A percentile compares a stretch with the other conserved stretches of the same genome.
These are phyloP conservation scores for Paracoccidioides lutzii DNA, from an alignment of 2,329 filamentous ascomycete species.

Conservation along the genomic window DNA sequence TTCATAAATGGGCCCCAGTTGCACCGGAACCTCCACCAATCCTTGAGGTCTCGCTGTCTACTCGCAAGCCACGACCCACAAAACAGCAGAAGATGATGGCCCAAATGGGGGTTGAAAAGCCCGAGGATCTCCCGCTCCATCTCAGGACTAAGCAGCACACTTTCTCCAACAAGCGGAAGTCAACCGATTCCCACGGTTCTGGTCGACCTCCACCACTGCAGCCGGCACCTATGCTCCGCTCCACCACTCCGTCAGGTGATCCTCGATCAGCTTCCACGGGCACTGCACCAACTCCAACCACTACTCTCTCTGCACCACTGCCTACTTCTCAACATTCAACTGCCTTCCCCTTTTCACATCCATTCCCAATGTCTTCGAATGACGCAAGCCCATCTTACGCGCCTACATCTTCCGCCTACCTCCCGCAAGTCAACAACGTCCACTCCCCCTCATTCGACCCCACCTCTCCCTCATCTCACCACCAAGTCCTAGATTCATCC, in stretches of 20 bases:
- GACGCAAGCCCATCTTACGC: slow-evolving; percentile 27
- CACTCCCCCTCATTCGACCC: slow-evolving; percentile 29
- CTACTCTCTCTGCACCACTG: slow-evolving; percentile 11
- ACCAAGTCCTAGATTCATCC: slow-evolving; percentile 24
- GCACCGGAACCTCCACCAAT: slow-evolving; percentile 76
- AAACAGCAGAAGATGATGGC: slow-evolving; percentile 93
- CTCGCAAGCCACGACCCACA: slow-evolving; percentile 86
- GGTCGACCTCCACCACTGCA: slow-evolving; percentile 19
- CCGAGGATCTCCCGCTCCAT: slow-evolving; percentile 76
- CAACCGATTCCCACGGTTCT: slow-evolving; percentile 35
- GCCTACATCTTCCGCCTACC: slow-evolving; percentile 24
- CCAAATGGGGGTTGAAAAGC: slow-evolving; percentile 76
- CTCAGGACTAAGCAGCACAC: slow-evolving; percentile 66
- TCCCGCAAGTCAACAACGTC: slow-evolving; percentile 21
- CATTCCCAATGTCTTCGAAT: slow-evolving; percentile 25
- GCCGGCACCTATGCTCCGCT: slow-evolving; percentile 17
- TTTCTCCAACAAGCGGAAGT: slow-evolving; percentile 52
- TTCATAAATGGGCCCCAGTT: slow-evolving; percentile 90
- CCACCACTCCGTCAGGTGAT: slow-evolving; percentile 18
- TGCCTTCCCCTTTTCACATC: slow-evolving; percentile 28
- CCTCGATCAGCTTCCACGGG: slow-evolving; percentile 20
- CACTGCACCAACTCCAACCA: slow-evolving; percentile 23
- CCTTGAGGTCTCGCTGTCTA: slow-evolving; percentile 76
- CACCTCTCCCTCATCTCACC: slow-evolving; percentile 26
- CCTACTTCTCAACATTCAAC: slow-evolving; percentile 17